Evolutionary conservation across 2,329 filamentous ascomycete genomes (phyloP).

Genomic region (Fusarium denticulatum): DNA sequence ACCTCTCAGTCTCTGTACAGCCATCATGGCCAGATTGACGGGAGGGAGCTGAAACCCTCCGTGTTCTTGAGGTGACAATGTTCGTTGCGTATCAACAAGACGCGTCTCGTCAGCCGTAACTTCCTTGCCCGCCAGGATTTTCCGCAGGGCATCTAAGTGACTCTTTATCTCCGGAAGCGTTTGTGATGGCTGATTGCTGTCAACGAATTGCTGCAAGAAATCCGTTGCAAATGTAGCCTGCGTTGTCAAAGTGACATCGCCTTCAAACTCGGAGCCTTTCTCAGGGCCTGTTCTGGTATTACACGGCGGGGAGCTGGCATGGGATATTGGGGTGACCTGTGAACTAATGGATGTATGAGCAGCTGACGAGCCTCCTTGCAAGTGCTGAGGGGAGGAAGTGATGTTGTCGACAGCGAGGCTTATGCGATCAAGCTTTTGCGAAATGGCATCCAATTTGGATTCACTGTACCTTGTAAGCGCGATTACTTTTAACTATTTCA

Average conservation of each 20-base stretch:
- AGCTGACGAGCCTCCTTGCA: not conserved
- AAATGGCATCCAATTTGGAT: slow-evolving; percentile 1
- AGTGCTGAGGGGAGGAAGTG: not conserved
- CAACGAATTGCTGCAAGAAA: slow-evolving; percentile 1
- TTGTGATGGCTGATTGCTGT: not conserved
- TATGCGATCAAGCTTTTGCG: slow-evolving; percentile 4
- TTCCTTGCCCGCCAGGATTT: not conserved
- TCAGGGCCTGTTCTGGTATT: not conserved
- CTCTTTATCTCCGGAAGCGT: not conserved
- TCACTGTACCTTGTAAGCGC: not conserved
- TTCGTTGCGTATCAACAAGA: not conserved
- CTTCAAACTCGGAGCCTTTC: not conserved
- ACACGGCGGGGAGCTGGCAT: not conserved
- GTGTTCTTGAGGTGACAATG: not conserved
- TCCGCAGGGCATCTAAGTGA: not conserved
- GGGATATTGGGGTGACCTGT: not conserved
- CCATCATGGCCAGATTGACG: not conserved
- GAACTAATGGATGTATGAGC: not conserved
- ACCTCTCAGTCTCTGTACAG: slow-evolving; percentile 4
- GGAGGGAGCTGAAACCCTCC: not conserved
- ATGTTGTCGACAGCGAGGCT: slow-evolving; percentile 6
- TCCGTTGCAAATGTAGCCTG: slow-evolving; percentile 6
- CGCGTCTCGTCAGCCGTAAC: not conserved
- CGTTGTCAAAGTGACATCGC: not conserved
- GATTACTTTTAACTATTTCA: rapidly evolving